Base-by-base conservation (phyloP, 1,284 basidiomycete species). In the Pholiota adiposa region DNA sequence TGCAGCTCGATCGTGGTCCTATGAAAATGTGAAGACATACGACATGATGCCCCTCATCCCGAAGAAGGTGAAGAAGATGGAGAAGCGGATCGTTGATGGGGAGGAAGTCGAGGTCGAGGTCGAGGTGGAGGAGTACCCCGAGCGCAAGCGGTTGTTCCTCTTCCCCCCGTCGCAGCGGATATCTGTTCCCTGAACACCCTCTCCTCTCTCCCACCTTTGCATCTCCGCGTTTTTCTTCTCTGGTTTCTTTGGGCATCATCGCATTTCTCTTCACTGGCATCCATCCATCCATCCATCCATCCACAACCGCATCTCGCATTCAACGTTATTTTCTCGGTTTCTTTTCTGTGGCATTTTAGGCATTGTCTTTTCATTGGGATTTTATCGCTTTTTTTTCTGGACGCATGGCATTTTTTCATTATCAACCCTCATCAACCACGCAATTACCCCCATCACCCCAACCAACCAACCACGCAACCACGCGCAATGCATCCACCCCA, bases 1-100 rank as follows among this genome's bases (percentile, higher is more conserved):
- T 52, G 18, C 54, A 86, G 88, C 77, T 12, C 86, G 86, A 18
- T 85, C 88, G 1, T 88, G 86, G 87, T 89, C 87, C 1, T 89
- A 89, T 66, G 88, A 89, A 64, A 84, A 87, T 64, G 72, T 86
- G 55, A 80, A 79, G 68, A 88, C 86, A 0, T 90, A 89, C 63
- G 84, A 85, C 5, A 75, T 84, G 61, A 86, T 90, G 84, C 80
- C 78, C 60, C 73, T 81, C 41, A 81, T 81, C 16, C 71, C 75
- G 25, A 79, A 79, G 73, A 86, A 78, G 70, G 83, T 86, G 74
- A 83, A 79, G 69, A 80, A 79, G 60, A 77, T 75, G 67, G 83
- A 85, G 75, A 80, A 75, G 65, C 77, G 76, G 50, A 71, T 87
- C 41, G 75, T 88, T 49, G 79, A 88, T 60, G 88, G 87, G 48